Base-by-base conservation (phyloP, 2,329 filamentous ascomycete species). In the Cladosporium austrohemisphaericum region DNA sequence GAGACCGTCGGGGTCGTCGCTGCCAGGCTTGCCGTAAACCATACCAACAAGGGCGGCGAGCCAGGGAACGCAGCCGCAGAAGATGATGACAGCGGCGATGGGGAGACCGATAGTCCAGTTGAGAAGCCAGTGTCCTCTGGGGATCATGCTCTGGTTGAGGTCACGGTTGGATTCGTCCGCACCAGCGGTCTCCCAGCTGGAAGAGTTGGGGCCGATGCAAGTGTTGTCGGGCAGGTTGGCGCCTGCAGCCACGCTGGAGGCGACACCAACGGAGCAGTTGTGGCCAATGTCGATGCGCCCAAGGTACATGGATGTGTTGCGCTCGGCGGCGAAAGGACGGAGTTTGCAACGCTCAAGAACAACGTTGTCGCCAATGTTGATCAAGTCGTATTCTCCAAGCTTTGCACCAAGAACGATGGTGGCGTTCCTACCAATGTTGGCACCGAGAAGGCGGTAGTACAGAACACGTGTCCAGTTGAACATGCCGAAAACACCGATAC, bases 291-390 rank as follows among this genome's bases (percentile, higher is more conserved):
- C 61, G 52, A 81, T 79, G 5, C 63, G 66, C 9, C 74, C 76
- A 9, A 81, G 67, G 50, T 78, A 78, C 77, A 81, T 81, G 1
- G 73, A 72, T 0, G 78, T 78, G 59, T 80, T 80, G n/a, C 70
- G 65, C 61, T 81, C 78, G 2, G 68, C 77, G 0, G 71, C 77
- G 53, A 81, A 80, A 0, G 77, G 76, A 8, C 78, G 71, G 40
- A 73, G 69, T 32, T 70, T 72, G 56, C 75, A 79, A 19, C 64
- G 62, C 36, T 75, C 72, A 3, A 81, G 66, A 5, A 67, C 66
- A 3, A 71, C 75, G 46, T 71, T 69, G 49, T 80, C 75, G 0
- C 69, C 69, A 33, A 81, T 77, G 5, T 76, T 71, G n/a, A 81
- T 61, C 1, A 81, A 68, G 57, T 81, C 78, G 66, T 73, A 80